Base-by-base conservation (phyloP, 73 alveolate species). In the Effrenium voratum region DNA sequence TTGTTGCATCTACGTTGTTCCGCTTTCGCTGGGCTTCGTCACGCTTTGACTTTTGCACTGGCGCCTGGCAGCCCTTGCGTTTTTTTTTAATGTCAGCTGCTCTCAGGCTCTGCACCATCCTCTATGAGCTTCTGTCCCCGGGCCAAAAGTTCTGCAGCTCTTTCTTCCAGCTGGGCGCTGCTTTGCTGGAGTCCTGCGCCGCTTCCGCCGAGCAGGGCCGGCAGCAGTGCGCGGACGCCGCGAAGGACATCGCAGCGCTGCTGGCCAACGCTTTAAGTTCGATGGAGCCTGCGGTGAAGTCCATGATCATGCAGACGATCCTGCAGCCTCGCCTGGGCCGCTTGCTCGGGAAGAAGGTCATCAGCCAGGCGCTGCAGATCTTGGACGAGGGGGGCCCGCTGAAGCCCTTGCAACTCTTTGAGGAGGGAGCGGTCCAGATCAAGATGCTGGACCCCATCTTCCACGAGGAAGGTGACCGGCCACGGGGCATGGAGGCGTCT, bases 401-500 rank as follows among this genome's bases (percentile, higher is more conserved):
- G 22, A 81, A 85, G 46, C 76, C 63, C 38, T 85, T 85, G 60
- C 44, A 63, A 32, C 45, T 34, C 12, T 63, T 72, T 81, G 98
- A 92, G 10, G 92, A 79, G n/a, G 98, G 92, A 2, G 72, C 98
- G 2, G 92, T 76, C 47, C 98, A 92, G 91, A 92, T 92, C 91
- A 72, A 76, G 66, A 75, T 76, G 92, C 16, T 92, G 98, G 98
- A 92, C 16, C 98, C 98, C 40, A 92, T 92, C 82, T 92, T 92
- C 98, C 98, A 92, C 66, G 98, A 92, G 70, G 91, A 72, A 24
- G 98, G 98, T 66, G 98, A 92, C 49, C 91, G 91, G 0, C 98
- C 91, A 38, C 91, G 98, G 50, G 97, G 97, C 34, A 76, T 76
- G 98, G 98, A 92, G 49, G 82, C 60, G 4, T 92, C 98, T 26